Evolutionary conservation across 140 eudicot genomes (phyloP).

Genomic region (Oenanthe javanica): DNA sequence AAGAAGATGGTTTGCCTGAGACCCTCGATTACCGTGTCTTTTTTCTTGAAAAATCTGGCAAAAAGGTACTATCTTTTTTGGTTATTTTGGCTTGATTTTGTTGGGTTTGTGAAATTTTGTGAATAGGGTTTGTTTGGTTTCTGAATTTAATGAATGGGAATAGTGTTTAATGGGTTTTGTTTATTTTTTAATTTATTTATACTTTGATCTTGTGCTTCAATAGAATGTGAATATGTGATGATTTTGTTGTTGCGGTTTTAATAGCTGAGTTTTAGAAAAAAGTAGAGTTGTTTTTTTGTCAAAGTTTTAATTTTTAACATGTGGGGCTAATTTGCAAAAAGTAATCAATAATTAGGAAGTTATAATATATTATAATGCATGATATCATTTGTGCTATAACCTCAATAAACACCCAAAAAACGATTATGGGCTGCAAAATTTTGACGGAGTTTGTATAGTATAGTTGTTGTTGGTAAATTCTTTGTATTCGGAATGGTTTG

Average conservation of each 20-base stretch:
- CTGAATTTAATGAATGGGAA: neutral
- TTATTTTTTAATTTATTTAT: neutral
- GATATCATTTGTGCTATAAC: neutral
- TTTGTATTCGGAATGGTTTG: neutral
- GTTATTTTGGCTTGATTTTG: neutral
- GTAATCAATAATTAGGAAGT: neutral
- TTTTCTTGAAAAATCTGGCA: conserved; percentile 67
- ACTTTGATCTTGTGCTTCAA: neutral
- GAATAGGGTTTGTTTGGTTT: neutral
- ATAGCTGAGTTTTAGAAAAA: neutral
- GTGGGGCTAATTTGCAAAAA: neutral
- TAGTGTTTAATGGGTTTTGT: neutral
- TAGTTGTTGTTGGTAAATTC: neutral
- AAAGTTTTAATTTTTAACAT: neutral
- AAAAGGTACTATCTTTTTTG: conserved; percentile 41
- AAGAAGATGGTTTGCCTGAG: conserved; percentile 86
- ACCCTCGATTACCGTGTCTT: conserved; percentile 93
- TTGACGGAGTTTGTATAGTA: neutral
- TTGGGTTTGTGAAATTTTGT: neutral
- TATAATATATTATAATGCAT: neutral
- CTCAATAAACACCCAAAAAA: neutral
- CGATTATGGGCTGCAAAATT: neutral
- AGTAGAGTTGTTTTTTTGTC: neutral
- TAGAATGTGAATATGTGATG: neutral
- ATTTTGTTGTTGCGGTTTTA: neutral